Conservation (phyloP, 169 alveolate species). For the Eimeria sp. region DNA sequence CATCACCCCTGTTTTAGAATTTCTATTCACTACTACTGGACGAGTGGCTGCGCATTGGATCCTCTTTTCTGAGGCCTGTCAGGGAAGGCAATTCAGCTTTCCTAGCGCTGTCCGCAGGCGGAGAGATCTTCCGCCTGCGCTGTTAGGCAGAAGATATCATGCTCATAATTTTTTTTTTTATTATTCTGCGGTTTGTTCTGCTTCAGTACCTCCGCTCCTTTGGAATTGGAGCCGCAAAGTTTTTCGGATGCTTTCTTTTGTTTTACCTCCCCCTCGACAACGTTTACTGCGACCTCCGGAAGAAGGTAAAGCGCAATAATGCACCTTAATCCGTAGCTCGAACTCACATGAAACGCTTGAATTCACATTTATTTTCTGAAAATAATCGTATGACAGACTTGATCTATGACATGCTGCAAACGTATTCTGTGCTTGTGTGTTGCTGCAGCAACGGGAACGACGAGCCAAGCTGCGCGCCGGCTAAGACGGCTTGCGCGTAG, state of each 20-base stretch:
- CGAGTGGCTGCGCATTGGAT: not conserved
- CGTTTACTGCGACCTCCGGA: constrained; percentile 58
- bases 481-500: not conserved
- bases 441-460: constrained; percentile 58
- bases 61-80: too few species aligned
- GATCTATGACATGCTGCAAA: not conserved
- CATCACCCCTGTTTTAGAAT: not conserved
- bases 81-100: not conserved
- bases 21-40: not conserved
- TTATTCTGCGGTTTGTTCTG: not conserved
- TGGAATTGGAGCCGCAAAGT: constrained; percentile 57
- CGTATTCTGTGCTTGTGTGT: not conserved
- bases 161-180: not conserved
- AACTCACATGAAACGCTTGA: not conserved
- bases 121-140: not conserved
- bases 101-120: not conserved
- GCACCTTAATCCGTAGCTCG: not conserved
- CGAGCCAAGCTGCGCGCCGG: constrained; percentile 36
- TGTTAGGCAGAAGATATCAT: not conserved
- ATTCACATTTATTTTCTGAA: not conserved
- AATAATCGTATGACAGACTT: not conserved
- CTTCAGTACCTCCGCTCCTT: constrained; percentile 41
- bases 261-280: constrained; percentile 57
- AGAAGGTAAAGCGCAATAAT: constrained; percentile 8
- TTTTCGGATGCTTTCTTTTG: constrained; percentile 44